These are phyloP conservation scores for Globisporangium spinosum DNA, from an alignment of 352 stramenopile genomes.

Conservation along the genomic window DNA sequence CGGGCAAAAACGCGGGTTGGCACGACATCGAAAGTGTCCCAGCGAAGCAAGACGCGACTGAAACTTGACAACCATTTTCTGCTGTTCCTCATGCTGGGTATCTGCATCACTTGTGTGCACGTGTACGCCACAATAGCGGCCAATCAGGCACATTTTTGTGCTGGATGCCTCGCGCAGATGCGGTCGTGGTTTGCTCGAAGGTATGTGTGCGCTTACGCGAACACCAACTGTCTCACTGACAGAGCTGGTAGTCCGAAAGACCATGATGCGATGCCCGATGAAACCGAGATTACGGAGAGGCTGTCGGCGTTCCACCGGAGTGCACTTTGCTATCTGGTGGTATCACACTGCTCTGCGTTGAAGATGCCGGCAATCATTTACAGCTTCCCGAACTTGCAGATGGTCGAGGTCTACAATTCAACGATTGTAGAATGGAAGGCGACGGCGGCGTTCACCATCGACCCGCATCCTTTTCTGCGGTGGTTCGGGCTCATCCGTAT, in stretches of 20 bases:
- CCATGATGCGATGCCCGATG: not conserved
- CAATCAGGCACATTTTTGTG: not conserved
- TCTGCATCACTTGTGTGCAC: constrained; percentile 3
- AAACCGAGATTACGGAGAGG: not conserved
- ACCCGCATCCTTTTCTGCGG: constrained; percentile 1
- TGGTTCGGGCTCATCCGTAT: constrained; percentile 8
- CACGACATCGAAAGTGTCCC: not conserved
- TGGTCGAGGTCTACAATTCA: constrained; percentile 24
- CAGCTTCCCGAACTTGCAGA: constrained; percentile 17
- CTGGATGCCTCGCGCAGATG: constrained; percentile 13
- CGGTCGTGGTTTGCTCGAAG: constrained; percentile 23
- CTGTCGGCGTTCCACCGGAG: constrained; percentile 13
- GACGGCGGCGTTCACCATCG: constrained; percentile 1
- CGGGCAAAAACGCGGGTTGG: not conserved
- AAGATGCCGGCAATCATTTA: constrained; percentile 15
- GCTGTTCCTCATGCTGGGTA: constrained; percentile 8
- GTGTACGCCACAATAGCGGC: not conserved
- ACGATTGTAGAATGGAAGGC: constrained; percentile 24
- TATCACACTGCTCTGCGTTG: constrained; percentile 22
- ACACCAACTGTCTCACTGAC: constrained; percentile 21
- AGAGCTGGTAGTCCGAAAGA: not conserved
- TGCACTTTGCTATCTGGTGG: constrained; percentile 16
- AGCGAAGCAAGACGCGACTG: not conserved
- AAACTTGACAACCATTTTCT: not conserved
- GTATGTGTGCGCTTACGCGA: constrained; percentile 20